Evolutionary conservation across 2,329 filamentous ascomycete species (phyloP).

Genomic region (Aureobasidium sp.): DNA sequence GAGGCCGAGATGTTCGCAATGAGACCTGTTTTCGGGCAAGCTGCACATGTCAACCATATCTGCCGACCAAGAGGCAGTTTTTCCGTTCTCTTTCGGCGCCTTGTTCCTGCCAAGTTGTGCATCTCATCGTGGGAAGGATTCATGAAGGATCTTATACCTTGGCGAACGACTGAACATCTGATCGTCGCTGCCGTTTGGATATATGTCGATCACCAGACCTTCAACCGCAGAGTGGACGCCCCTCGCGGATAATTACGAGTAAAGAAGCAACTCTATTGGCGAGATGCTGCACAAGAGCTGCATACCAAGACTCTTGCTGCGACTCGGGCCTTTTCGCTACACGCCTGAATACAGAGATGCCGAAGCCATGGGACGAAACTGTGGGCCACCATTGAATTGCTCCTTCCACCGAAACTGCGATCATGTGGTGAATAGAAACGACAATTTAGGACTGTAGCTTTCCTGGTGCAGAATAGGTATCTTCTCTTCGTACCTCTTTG

Average conservation of each 20-base stretch:
- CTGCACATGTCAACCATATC: neutral
- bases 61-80: neutral
- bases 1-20: neutral
- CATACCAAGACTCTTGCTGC: neutral
- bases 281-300: neutral
- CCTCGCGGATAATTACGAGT: slow-evolving; percentile 3
- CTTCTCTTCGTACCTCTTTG: slow-evolving; percentile 1
- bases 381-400: neutral
- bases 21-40: neutral
- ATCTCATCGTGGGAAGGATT: neutral
- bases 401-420: neutral
- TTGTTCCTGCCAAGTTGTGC: slow-evolving; percentile 11
- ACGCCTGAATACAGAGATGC: slow-evolving; percentile 8
- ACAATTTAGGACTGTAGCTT: slow-evolving; percentile 6
- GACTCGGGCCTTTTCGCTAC: slow-evolving; percentile 12
- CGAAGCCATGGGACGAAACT: neutral
- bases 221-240: neutral
- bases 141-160: neutral
- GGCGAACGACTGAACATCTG: neutral
- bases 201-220: slow-evolving; percentile 2
- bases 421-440: slow-evolving; percentile 1
- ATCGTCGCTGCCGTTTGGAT: neutral
- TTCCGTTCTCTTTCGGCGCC: slow-evolving; percentile 7
- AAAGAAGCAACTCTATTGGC: neutral
- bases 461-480: neutral